A percentile compares a stretch with the other conserved stretches of the same genome.
These are phyloP conservation scores for Gigaspora rosea DNA, from an alignment of 192 early-diverging fungal species.

Conservation along the genomic window DNA sequence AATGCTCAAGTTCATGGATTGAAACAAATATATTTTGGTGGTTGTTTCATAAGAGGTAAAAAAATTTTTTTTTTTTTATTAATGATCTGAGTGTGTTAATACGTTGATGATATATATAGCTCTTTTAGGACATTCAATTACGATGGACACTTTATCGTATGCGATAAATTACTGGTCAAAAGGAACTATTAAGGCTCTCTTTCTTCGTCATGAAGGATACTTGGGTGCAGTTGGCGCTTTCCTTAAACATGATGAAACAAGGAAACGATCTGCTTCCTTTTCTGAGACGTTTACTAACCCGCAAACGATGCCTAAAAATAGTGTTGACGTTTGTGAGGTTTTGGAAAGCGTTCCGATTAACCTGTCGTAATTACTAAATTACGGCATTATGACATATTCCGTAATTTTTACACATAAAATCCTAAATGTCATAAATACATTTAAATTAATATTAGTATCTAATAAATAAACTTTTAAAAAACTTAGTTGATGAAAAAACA, in stretches of 20 bases:
- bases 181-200: constrained; percentile 90
- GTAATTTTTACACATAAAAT: no score
- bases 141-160: constrained; percentile 97
- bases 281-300: constrained; percentile 81
- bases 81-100: neutral
- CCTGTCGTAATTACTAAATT: no score
- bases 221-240: constrained; percentile 91
- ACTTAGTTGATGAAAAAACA: no score
- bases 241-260: constrained; percentile 32
- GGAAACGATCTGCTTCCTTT: constrained; percentile 60
- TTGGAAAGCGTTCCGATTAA: no score
- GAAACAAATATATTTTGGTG: constrained; percentile 92
- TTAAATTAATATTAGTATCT: no score
- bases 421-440: no score
- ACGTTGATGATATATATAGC: neutral
- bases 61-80: neutral
- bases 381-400: no score
- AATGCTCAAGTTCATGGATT: constrained; percentile 93
- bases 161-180: constrained; percentile 98
- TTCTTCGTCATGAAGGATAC: constrained; percentile 97
- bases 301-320: constrained; percentile 42
- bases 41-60: constrained; percentile 91
- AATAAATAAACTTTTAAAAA: no score
- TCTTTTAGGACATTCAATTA: constrained; percentile 79
- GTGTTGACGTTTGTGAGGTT: no score